Base-by-base conservation (phyloP, 192 early-diverging fungal genomes). In the Backusella tarrabulga region DNA sequence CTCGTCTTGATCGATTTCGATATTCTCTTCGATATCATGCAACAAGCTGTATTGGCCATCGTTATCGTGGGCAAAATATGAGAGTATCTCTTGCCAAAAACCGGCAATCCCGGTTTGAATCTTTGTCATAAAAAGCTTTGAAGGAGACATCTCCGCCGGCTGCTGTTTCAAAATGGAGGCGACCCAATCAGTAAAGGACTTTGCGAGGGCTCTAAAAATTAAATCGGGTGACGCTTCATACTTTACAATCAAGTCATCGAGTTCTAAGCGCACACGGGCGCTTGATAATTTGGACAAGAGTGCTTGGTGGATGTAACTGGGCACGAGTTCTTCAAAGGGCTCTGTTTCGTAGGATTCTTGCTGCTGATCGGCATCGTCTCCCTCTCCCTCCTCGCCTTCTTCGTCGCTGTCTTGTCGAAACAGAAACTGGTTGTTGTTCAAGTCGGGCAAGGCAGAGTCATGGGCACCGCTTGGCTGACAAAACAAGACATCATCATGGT, bases 221-320 rank as follows among this genome's bases (percentile, higher is more conserved):
- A 75, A 52, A 36, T 80, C 70, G 4, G 71, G 52, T 0, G 72
- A 71, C 0, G 81, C 82, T 26, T 87, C 76, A 35, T 81, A 84
- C 67, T 87, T 87, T 21, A 87, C 26, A 17, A 81, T 73, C 21
- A 87, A 66, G n/a, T 87, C 86, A 44, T 87, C 86, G 14, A 87
- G 46, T 36, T 84, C 83, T 54, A 87, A 72, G 26, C 83, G 80
- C 2, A 81, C 80, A 68, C 82, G 83, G 11, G 85, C 86, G 52
- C 77, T 79, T 17, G 83, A 82, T 17, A 86, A 68, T 26, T 79
- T 74, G 15, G 85, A 83, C 5, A 72, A 52, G 14, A 82, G 77
- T 0, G 86, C 85, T 34, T 86, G 83, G 34, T 70, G 74, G 11
- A 87, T 42, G 23, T 77, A 76, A 11, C 81, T 84, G 9, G 76